Conservation (phyloP, 2,329 filamentous ascomycete genomes). For the Pyricularia sp. region DNA sequence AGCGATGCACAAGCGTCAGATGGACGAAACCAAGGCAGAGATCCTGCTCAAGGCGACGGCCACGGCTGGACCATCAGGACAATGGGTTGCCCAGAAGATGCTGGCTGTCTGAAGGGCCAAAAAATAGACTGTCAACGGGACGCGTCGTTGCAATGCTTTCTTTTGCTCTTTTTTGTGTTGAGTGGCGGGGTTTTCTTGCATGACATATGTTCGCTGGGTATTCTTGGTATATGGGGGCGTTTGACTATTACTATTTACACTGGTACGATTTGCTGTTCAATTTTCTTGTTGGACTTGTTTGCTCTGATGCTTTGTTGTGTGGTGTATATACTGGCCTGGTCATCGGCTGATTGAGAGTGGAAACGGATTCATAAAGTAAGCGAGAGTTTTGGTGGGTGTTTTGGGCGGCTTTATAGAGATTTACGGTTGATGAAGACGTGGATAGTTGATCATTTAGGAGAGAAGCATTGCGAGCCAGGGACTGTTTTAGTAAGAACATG, state of each 20-base stretch:
- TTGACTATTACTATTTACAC: not conserved
- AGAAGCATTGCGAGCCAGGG: not conserved
- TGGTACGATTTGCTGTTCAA: not conserved
- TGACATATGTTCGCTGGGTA: not conserved
- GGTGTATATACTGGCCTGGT: not conserved
- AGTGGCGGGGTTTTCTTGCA: not conserved
- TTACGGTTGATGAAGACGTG: not conserved
- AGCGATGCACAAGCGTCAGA: constrained; percentile 33
- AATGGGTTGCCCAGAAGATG: constrained; percentile 28
- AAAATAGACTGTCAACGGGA: not conserved
- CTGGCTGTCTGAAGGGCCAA: constrained; percentile 18
- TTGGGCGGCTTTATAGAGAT: not conserved
- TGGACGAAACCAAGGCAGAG: constrained; percentile 32
- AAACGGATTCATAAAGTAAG: not conserved
- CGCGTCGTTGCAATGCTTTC: not conserved
- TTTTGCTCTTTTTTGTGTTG: not conserved
- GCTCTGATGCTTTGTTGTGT: not conserved
- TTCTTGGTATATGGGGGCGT: not conserved
- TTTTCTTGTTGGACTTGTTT: not conserved
- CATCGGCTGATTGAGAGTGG: not conserved
- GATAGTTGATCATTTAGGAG: not conserved
- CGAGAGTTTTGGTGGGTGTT: not conserved
- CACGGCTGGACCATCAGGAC: constrained; percentile 22
- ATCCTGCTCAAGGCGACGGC: constrained; percentile 30
- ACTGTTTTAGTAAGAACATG: not conserved